Base-by-base conservation (phyloP, 371 early-diverging fungal species). In the Apophysomyces variabilis region DNA sequence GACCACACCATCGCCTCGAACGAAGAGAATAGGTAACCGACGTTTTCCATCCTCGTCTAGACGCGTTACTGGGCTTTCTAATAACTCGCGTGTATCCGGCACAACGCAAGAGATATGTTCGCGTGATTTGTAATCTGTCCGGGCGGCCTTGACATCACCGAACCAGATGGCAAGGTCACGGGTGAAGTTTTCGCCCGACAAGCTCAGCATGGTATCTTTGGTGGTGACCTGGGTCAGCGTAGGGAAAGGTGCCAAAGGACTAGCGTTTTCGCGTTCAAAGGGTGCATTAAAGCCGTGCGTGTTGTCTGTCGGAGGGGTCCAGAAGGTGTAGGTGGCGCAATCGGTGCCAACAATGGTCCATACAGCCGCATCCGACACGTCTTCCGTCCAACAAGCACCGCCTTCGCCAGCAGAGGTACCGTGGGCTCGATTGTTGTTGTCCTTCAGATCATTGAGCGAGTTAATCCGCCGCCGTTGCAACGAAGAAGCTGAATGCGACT, bases 301-400 rank as follows among this genome's bases (percentile, higher is more conserved):
- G 21, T 50, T 21, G 0, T 50, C 54, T 50, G 66, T 18, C 18
- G 65, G 26, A 5, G 61, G 65, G 26, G 36, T 61, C 65, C 66
- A 69, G 47, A 69, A 69, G 7, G 69, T 57, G 54, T 61, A 69
- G 36, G 62, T 69, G 12, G 69, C 61, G 61, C 64, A 69, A 16
- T 69, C 69, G 4, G 71, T 71, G 13, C 65, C 65, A 21, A 71
- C 61, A 44, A 71, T 64, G 18, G 67, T 67, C 71, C 71, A 71
- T 13, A 71, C 63, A 9, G 65, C 60, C 21, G 62, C 85, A 79
- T 95, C 95, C 3, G 91, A 90, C 16, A 94, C 93, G 74, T 95
- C 94, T 71, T 92, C 92, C 7, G 88, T 86, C 93, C 93, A 93
- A 58, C 88, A 80, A 14, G 83, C 72, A 32, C 86, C 83, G 50